These are phyloP conservation scores for Leccinum variabile DNA, from an alignment of 1,284 basidiomycete species.

Conservation along the genomic window DNA sequence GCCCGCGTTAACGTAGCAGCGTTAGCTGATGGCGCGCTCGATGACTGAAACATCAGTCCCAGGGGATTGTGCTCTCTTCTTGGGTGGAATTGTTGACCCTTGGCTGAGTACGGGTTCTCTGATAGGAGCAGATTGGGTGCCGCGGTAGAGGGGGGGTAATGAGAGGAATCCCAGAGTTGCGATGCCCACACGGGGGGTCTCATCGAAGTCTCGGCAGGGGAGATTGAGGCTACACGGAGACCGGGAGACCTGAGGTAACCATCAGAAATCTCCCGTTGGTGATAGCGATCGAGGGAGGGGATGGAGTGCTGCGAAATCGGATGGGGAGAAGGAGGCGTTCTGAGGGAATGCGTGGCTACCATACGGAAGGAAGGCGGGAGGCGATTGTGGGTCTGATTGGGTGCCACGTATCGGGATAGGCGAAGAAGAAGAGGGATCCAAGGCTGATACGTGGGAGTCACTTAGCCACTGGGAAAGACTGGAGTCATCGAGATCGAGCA, in stretches of 20 bases:
- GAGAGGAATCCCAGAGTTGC: constrained; percentile 55
- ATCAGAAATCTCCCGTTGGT: constrained; percentile 49
- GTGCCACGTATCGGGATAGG: constrained; percentile 63
- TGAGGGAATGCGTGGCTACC: constrained; percentile 46
- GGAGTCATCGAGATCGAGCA: constrained; percentile 45
- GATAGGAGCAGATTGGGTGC: constrained; percentile 47
- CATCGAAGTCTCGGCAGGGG: constrained; percentile 55
- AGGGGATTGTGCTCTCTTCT: constrained; percentile 46
- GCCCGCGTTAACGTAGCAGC: constrained; percentile 48
- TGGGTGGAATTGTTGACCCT: constrained; percentile 35
- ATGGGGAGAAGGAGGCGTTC: constrained; percentile 55
- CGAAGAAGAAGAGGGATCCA: constrained; percentile 49
- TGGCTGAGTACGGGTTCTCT: constrained; percentile 38
- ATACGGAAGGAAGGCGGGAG: constrained; percentile 45
- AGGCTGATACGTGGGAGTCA: constrained; percentile 47
- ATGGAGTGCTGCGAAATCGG: constrained; percentile 56
- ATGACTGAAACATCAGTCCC: constrained; percentile 74
- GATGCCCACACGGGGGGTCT: constrained; percentile 59
- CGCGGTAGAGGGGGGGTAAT: constrained; percentile 35
- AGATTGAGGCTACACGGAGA: constrained; percentile 50
- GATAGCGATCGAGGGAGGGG: constrained; percentile 58
- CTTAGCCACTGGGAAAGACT: constrained; percentile 57
- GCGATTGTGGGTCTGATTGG: constrained; percentile 39
- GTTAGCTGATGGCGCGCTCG: constrained; percentile 59
- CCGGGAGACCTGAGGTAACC: constrained; percentile 39